Evolutionary conservation across 306 rosid genomes (phyloP).

Genomic region (Purshia tridentata): DNA sequence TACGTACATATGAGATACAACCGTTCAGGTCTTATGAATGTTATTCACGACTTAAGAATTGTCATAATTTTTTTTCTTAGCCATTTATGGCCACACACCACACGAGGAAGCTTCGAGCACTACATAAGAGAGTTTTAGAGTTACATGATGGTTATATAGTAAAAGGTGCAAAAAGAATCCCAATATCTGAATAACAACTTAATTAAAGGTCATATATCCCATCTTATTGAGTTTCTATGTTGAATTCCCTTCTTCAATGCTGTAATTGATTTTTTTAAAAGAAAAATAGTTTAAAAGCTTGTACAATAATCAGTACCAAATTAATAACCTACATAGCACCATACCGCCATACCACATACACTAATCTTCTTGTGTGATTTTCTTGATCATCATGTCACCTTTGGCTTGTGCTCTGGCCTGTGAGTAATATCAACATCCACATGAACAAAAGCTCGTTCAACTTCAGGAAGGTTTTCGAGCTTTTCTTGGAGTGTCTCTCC

Average conservation of each 20-base stretch:
- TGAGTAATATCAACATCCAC: conserved; percentile 79
- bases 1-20: neutral
- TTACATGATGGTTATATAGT: too few species aligned
- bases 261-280: neutral
- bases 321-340: neutral
- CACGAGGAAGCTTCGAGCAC: too few species aligned
- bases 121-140: too few species aligned
- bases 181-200: too few species aligned
- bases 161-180: too few species aligned
- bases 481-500: conserved; percentile 90
- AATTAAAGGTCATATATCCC: neutral
- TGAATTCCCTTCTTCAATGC: neutral
- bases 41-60: neutral
- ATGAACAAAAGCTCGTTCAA: conserved; percentile 93
- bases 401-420: conserved; percentile 69
- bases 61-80: neutral
- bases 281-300: neutral
- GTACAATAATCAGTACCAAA: neutral
- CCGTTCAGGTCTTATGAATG: neutral
- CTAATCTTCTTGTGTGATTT: neutral
- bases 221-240: neutral
- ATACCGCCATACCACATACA: neutral
- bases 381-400: neutral
- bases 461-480: conserved; percentile 72
- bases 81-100: too few species aligned